phyloP scores from a whole-genome alignment of 2,329 filamentous ascomycete species.

The Colletotrichum truncatum region DNA sequence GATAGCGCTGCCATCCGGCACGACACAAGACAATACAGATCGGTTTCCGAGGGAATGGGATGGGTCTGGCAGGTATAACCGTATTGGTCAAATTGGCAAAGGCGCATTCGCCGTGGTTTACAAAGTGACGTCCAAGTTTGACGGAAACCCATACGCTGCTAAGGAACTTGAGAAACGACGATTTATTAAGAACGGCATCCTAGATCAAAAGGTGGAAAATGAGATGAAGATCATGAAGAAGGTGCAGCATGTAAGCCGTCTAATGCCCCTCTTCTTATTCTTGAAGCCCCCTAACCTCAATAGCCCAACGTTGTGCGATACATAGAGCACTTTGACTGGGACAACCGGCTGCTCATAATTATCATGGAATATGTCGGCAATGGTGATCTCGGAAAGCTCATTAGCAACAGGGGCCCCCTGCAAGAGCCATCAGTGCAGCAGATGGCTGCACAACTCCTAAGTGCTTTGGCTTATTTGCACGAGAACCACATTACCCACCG shows the following conservation, averaged over 20 bases:
- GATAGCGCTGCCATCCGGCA: constrained; percentile 31
- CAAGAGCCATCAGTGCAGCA: constrained; percentile 73
- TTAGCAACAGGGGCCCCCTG: constrained; percentile 70
- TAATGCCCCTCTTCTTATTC: not conserved
- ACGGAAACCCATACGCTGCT: constrained; percentile 85
- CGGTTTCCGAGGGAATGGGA: constrained; percentile 74
- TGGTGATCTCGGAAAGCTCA: constrained; percentile 83
- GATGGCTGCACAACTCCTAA: constrained; percentile 80
- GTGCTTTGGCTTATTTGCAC: constrained; percentile 88
- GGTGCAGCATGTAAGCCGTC: constrained; percentile 77
- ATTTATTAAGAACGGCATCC: constrained; percentile 90
- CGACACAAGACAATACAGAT: constrained; percentile 43
- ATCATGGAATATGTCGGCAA: constrained; percentile 92
- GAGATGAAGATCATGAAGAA: constrained; percentile 96
- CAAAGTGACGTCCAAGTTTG: constrained; percentile 85
- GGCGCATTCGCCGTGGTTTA: constrained; percentile 96
- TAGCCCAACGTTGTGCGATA: constrained; percentile 91
- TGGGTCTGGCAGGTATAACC: constrained; percentile 86
- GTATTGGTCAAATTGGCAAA: constrained; percentile 83
- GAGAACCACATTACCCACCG: constrained; percentile 90
- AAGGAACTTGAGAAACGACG: constrained; percentile 95
- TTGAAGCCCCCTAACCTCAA: constrained; percentile 1
- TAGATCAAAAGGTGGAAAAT: constrained; percentile 93
- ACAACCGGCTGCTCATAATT: constrained; percentile 87
- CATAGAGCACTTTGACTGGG: constrained; percentile 86